Evolutionary conservation across 2,329 filamentous ascomycete genomes (phyloP), one percentile per base, ranked within the genome.

Genomic region (Lachnellula arida): DNA sequence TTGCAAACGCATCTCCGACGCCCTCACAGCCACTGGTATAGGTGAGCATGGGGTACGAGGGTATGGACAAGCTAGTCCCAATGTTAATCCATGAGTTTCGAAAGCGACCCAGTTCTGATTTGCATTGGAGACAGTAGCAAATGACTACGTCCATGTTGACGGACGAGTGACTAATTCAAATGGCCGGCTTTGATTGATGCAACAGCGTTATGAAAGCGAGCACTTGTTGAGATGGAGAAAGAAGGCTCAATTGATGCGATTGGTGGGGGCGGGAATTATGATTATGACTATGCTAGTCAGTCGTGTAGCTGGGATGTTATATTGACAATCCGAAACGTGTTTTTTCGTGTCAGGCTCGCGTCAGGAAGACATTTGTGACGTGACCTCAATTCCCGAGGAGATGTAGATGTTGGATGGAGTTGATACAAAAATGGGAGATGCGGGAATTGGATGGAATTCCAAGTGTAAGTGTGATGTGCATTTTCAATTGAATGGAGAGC

Each of bases 21-120:
- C 53, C 56, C 51, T 64, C 58, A 25, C 70, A 59, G 14, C 67
- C 68, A 44, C 48, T 51, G 12, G 32, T 49, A 46, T 54, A 43
- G 22, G 57, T 58, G 2, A 64, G 28, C 23, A 60, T 57, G 32
- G 59, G 51, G 53, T 65, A 58, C 15, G 64, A 56, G 25, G 68
- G 67, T 35, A 60, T 67, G 42, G 60, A 65, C 53, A 70, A 69
- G 8, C 58, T 65, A 43, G 65, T 70, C 12, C 69, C 68, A 42
- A 70, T 67, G 5, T 57, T 60, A 56, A 63, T 64, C 67, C 68
- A 71, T 1, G 60, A 59, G 47, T 70, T 71, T 28, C 56, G 53
- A 44, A 68, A 69, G 39, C 55, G 56, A 1, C 63, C 68, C 19
- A 70, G 42, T 34, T 65, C 60, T 8, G 54, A 49, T 12, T 62